Percentiles rank a stretch among this genome's conserved stretches.
Conservation (phyloP, 202 grass and related monocot species). For the Bolboschoenoplectus hybrid region DNA sequence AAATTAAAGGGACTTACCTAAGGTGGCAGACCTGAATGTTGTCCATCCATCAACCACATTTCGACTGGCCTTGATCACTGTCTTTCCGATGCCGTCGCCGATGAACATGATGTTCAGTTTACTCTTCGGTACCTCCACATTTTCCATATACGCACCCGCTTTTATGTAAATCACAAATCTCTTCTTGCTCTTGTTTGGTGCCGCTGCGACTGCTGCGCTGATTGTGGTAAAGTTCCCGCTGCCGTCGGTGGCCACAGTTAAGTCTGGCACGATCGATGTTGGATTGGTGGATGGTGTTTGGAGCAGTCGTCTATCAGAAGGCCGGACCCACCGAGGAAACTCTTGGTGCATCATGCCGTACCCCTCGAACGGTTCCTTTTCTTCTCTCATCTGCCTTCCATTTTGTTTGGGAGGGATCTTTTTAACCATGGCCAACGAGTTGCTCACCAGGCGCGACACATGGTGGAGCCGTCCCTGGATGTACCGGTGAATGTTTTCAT, state of each 20-base stretch:
- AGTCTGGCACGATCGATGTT: constrained; percentile 44
- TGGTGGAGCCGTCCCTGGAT: constrained; percentile 50
- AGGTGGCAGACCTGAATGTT: constrained; percentile 87
- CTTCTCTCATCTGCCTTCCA: constrained; percentile 3
- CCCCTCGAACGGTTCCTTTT: constrained; percentile 53
- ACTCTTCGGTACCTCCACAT: constrained; percentile 78
- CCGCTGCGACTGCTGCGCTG: constrained; percentile 70
- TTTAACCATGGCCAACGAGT: constrained; percentile 84
- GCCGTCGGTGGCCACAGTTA: constrained; percentile 75
- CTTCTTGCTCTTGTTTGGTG: constrained; percentile 51
- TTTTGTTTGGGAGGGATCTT: constrained; percentile 48
- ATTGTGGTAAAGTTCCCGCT: constrained; percentile 73
- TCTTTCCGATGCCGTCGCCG: constrained; percentile 90
- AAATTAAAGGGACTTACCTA: constrained; percentile 54
- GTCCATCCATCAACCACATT: constrained; percentile 89
- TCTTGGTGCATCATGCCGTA: constrained; percentile 59
- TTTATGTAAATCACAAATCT: constrained; percentile 91
- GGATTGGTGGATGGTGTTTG: constrained; percentile 49
- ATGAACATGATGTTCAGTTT: constrained; percentile 79
- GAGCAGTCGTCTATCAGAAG: constrained; percentile 60
- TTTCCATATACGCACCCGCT: constrained; percentile 88
- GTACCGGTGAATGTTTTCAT: constrained; percentile 38
- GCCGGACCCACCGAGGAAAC: constrained; percentile 62
- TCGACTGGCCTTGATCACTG: constrained; percentile 81
- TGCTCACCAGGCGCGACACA: constrained; percentile 68